phyloP scores from a whole-genome alignment of 176 grass and related monocot species.

The Triticum monococcum region DNA sequence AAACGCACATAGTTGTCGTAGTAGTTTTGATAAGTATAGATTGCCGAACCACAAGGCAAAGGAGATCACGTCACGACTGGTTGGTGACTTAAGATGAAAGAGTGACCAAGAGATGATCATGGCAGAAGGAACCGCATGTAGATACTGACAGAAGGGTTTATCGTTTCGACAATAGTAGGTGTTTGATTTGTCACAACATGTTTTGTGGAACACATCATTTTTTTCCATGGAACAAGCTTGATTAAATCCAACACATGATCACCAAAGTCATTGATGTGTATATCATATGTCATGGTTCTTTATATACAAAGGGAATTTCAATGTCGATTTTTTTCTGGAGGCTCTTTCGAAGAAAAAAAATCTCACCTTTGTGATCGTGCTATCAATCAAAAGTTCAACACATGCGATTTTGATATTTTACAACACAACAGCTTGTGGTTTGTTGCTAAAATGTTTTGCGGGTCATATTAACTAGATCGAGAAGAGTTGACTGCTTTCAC shows the following conservation, averaged over 20 bases:
- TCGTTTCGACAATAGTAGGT: not conserved
- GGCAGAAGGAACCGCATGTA: no score
- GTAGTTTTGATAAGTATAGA: no score
- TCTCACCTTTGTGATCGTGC: not conserved
- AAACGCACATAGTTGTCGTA: no score
- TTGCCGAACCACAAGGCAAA: no score
- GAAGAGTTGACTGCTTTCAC: not conserved
- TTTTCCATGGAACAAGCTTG: no score
- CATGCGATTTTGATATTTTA: not conserved
- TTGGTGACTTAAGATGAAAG: no score
- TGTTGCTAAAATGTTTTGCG: not conserved
- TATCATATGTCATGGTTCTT: not conserved
- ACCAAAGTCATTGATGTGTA: not conserved
- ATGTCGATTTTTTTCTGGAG: no score
- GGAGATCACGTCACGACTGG: no score
- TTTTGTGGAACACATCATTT: not conserved
- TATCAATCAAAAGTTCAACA: not conserved
- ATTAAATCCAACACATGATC: not conserved
- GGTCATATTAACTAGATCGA: not conserved
- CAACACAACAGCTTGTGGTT: not conserved
- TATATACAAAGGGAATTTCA: no score
- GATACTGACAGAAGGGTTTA: not conserved
- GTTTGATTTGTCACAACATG: not conserved
- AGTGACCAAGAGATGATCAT: no score
- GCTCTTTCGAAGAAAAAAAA: not conserved